Conservation (phyloP, 2,329 filamentous ascomycete species). For the Talaromyces sp. region DNA sequence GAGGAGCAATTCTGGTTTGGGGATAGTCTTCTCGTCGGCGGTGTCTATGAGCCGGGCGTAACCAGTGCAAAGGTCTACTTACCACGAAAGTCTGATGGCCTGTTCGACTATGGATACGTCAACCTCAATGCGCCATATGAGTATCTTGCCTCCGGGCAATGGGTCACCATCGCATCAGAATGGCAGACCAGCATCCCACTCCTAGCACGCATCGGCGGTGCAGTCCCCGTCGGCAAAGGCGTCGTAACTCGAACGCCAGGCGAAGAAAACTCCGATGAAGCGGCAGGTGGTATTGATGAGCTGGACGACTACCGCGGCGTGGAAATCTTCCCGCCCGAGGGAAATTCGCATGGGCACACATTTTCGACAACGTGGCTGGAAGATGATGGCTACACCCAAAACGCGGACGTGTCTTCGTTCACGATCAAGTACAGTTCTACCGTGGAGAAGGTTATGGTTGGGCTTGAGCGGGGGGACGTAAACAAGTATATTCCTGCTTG, state of each 20-base stretch:
- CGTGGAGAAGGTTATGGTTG: conserved; percentile 43
- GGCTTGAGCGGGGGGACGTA: conserved; percentile 38
- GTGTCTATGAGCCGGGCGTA: conserved; percentile 61
- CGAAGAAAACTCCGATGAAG: conserved; percentile 48
- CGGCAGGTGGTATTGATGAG: conserved; percentile 38
- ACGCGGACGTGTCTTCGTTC: conserved; percentile 42
- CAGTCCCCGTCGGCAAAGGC: conserved; percentile 51
- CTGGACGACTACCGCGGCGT: conserved; percentile 55
- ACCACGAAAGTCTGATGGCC: conserved; percentile 42
- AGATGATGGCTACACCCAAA: conserved; percentile 54
- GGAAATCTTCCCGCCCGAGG: conserved; percentile 54
- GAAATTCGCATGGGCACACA: conserved; percentile 36
- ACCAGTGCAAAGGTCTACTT: conserved; percentile 59
- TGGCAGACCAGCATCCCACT: conserved; percentile 56
- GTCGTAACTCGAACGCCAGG: conserved; percentile 52
- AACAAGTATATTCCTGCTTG: conserved; percentile 49
- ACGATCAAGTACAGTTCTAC: conserved; percentile 45
- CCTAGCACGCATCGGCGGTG: conserved; percentile 53
- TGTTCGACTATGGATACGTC: conserved; percentile 55
- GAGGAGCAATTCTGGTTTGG: conserved; percentile 73
- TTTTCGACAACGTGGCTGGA: conserved; percentile 52
- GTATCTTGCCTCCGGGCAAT: conserved; percentile 53
- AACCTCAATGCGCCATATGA: conserved; percentile 62
- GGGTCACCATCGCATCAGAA: conserved; percentile 49
- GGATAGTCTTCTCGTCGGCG: conserved; percentile 58